Conservation (phyloP, 208 protist genomes). For the Leishmania tropica region DNA sequence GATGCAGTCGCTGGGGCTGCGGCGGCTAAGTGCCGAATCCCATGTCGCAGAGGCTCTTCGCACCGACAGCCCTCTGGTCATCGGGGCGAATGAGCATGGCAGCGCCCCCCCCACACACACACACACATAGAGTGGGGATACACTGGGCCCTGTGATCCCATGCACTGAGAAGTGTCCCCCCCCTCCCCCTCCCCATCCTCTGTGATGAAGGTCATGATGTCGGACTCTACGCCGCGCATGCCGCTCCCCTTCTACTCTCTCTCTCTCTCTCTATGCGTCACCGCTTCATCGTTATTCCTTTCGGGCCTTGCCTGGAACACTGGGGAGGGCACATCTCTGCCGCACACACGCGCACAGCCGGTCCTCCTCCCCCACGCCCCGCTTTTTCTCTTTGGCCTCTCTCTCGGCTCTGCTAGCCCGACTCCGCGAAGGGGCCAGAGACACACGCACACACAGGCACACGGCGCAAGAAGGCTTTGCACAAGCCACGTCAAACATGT, state of each 20-base stretch:
- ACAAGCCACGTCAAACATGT: not conserved
- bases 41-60: not conserved
- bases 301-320: not conserved
- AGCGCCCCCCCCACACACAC: too few species aligned
- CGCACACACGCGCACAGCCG: not conserved
- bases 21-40: not conserved
- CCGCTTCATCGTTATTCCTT: not conserved
- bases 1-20: not conserved
- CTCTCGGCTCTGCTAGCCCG: not conserved
- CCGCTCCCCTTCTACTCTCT: not conserved
- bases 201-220: not conserved
- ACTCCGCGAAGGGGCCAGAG: not conserved
- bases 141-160: too few species aligned
- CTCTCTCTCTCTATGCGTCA: not conserved
- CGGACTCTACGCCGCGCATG: not conserved
- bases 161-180: too few species aligned
- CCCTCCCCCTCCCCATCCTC: not conserved
- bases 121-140: too few species aligned
- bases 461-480: not conserved
- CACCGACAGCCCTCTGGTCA: not conserved
- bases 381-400: not conserved
- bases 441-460: not conserved
- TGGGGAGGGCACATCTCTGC: not conserved
- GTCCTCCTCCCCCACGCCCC: not conserved
- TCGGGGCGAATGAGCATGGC: not conserved